These are phyloP conservation scores for Elongisporangium anandrum DNA, from an alignment of 352 stramenopile species.

Conservation along the genomic window DNA sequence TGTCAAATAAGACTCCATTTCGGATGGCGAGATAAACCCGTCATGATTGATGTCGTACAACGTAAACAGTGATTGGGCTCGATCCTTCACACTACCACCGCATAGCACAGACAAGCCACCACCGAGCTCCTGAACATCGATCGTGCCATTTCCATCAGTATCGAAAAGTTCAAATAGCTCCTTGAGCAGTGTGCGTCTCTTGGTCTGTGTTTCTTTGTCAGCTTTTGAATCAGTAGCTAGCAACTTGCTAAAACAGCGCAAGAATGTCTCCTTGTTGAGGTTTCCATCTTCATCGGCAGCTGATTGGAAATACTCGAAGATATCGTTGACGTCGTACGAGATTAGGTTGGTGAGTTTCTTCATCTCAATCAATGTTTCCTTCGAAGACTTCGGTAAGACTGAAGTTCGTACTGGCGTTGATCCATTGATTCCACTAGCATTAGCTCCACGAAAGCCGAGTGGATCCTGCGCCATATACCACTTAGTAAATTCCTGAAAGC, in stretches of 20 bases:
- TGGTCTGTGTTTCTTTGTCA: slow-evolving; percentile 31
- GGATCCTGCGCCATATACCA: slow-evolving; percentile 62
- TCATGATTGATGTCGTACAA: slow-evolving; percentile 84
- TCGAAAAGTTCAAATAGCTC: slow-evolving; percentile 85
- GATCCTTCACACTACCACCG: slow-evolving; percentile 65
- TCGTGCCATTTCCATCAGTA: slow-evolving; percentile 62
- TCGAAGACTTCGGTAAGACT: slow-evolving; percentile 22
- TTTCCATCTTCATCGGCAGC: slow-evolving; percentile 58
- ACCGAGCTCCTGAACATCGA: slow-evolving; percentile 85
- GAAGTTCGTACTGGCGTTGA: slow-evolving; percentile 1
- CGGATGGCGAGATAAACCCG: slow-evolving; percentile 69
- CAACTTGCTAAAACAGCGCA: slow-evolving; percentile 83
- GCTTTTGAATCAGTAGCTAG: slow-evolving; percentile 40
- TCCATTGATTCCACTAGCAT: background rate
- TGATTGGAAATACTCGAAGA: slow-evolving; percentile 83
- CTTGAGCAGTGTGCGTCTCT: slow-evolving; percentile 46
- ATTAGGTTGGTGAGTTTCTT: slow-evolving; percentile 75
- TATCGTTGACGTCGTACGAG: slow-evolving; percentile 82
- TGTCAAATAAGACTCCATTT: slow-evolving; percentile 84
- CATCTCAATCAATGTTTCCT: slow-evolving; percentile 62
- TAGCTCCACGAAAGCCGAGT: background rate
- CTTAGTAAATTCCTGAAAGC: slow-evolving; percentile 79
- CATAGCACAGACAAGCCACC: slow-evolving; percentile 87
- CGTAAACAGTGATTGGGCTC: slow-evolving; percentile 74
- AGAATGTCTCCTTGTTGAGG: slow-evolving; percentile 64